Base-by-base conservation (phyloP, 2,329 filamentous ascomycete genomes). In the Aspergillus floridensis region DNA sequence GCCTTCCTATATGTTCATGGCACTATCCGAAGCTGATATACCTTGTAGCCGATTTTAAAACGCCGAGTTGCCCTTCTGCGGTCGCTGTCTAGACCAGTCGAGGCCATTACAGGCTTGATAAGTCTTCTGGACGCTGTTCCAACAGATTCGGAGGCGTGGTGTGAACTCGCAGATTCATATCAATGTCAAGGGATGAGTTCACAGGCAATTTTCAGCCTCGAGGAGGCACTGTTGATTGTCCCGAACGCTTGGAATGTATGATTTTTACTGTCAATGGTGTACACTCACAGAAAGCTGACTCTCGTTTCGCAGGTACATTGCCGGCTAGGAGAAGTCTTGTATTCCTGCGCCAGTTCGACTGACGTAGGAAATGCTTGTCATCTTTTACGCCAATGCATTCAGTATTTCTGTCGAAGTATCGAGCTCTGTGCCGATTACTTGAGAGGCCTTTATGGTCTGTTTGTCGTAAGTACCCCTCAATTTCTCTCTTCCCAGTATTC, bases 211-310 rank as follows among this genome's bases (percentile, higher is more conserved):
- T 96, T 89, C 75, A 89, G 92, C 61, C 79, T 96, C 49, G 95
- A 99, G 74, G 95, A 99, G 75, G 92, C 96, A 21, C 77, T 99
- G 49, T 80, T 98, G 54, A 82, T 96, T 59, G 85, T 87, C 56
- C 93, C 95, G 4, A 96, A 96, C 79, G 91, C 93, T 21, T 99
- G 95, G 93, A 98, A 96, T 80, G 91, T 95, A 75, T 74, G 90
- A 24, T 12, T 26, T 12, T 21, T 26, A 16, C 16, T 35, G 8
- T 44, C 19, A 12, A n/a, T 24, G 12, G 8, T 38, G 10, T 22
- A 21, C 16, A 21, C 10, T 14, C 11, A 16, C 32, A 16, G 26
- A 53, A 46, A 10, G 31, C 49, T 63, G 50, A 59, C 53, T 67
- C 19, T 7, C 53, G 6, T 24, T 12, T 26, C 50, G 11, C 70